phyloP scores from a whole-genome alignment of 2,329 filamentous ascomycete genomes.

The Colletotrichum caudatum region DNA sequence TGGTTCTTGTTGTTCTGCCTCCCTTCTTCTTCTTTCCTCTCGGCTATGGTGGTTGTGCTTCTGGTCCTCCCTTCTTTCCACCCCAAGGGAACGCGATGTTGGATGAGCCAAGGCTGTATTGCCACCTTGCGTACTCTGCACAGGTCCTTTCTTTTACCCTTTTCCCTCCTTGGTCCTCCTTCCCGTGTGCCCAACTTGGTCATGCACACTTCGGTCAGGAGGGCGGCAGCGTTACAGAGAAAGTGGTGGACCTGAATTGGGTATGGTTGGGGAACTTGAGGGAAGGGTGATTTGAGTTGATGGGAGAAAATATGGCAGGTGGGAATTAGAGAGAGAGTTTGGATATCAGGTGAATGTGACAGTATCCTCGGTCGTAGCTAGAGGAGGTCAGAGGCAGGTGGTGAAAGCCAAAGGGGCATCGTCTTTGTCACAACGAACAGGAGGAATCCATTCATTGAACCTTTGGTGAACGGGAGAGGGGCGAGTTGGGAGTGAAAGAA shows the following conservation, averaged over 20 bases:
- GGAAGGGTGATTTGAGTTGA: constrained; percentile 9
- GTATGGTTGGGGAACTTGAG: neutral
- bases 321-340: constrained; percentile 10
- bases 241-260: constrained; percentile 3
- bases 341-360: constrained; percentile 2
- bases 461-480: constrained; percentile 17
- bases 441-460: constrained; percentile 30
- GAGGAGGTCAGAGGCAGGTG: constrained; percentile 14
- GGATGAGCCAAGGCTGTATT: constrained; percentile 1
- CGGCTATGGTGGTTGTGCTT: neutral
- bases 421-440: constrained; percentile 32
- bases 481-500: constrained; percentile 38
- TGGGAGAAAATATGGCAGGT: neutral
- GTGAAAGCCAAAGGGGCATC: constrained; percentile 27
- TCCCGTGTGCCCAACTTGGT: neutral
- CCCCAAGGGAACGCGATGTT: constrained; percentile 3
- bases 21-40: neutral
- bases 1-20: constrained; percentile 8
- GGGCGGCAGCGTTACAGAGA: neutral
- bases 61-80: constrained; percentile 9
- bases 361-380: constrained; percentile 16
- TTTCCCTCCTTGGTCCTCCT: constrained; percentile 3
- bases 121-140: constrained; percentile 7
- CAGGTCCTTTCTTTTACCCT: constrained; percentile 7
- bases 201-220: constrained; percentile 2